Conservation (phyloP, 78 protist genomes). For the Chrysochromulina parva region DNA sequence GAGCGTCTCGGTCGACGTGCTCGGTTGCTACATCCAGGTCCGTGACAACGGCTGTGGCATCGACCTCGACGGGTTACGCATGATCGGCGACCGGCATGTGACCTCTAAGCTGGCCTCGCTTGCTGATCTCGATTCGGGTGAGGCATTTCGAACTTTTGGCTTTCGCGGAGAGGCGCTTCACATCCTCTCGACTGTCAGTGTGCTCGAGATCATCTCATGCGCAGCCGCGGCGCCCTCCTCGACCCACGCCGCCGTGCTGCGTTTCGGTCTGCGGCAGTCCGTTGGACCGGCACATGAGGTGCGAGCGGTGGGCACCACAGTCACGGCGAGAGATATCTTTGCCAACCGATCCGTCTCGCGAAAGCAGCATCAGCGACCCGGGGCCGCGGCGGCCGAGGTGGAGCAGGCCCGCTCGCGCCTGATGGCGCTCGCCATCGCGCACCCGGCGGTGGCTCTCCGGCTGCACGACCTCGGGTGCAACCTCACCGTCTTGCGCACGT, state of each 20-base stretch:
- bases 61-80: neutral
- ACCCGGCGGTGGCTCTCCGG: neutral
- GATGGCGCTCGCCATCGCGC: neutral
- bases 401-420: neutral
- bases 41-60: slow-evolving; percentile 22
- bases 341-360: slow-evolving; percentile 34
- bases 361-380: neutral
- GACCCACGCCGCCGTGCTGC: neutral
- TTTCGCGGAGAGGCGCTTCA: slow-evolving; percentile 2
- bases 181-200: neutral
- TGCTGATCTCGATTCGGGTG: neutral
- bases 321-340: slow-evolving; percentile 27
- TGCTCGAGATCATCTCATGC: neutral
- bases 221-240: no score
- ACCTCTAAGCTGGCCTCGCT: neutral
- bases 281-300: neutral
- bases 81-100: neutral
- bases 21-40: neutral
- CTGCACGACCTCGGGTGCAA: neutral
- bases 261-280: neutral
- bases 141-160: neutral
- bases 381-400: neutral
- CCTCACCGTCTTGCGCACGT: neutral
- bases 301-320: slow-evolving; percentile 29
- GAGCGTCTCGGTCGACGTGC: neutral